Base-by-base conservation (phyloP, 306 rosid species). In the Quercus suber region DNA sequence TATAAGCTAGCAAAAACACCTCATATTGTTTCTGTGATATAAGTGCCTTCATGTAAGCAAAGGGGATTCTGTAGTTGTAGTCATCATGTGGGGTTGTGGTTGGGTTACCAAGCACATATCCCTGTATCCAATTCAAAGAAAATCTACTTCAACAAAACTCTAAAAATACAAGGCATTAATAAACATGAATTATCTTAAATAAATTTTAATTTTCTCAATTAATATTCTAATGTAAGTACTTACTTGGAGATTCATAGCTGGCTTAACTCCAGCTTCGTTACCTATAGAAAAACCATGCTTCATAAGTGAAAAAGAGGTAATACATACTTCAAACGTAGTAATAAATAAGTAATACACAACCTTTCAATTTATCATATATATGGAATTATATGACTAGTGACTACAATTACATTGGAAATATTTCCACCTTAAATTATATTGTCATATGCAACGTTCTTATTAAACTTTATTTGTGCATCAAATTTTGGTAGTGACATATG, bases 241-340 rank as follows among this genome's bases (percentile, higher is more conserved):
- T 83, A 89, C 92, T 81, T 89, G 79, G 77, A 89, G 85, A 79
- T 87, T 87, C 27, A 87, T 60, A 76, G 20, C 55, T 69, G 91
- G 93, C 56, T 2, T 43, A 21, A 1, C 13, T 79, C 81, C 80
- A n/a, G 59, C 87, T 69, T 53, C 55, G 58, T 80, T 68, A 31
- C 81, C 91, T 89, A 55, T 20, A 41, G 11, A 49, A 49, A 49
- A 2, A 49, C 53, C 53, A 58, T 59, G 31, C 31, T 21, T 61
- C 45, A 81, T 81, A 28, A 81, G 83, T 4, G 68, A 58, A n/a
- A 9, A 49, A 11, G 17, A 49, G 53, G 1, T 0, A 49, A 49
- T 49, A 49, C 17, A 49, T 49, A 11, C 53, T 49, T 3, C 53
- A 49, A 49, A 49, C 15, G 5, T 49, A 12, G 53, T 11, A 49